Evolutionary conservation across 2,329 filamentous ascomycete genomes (phyloP).

Genomic region (Grosmannia huntii): DNA sequence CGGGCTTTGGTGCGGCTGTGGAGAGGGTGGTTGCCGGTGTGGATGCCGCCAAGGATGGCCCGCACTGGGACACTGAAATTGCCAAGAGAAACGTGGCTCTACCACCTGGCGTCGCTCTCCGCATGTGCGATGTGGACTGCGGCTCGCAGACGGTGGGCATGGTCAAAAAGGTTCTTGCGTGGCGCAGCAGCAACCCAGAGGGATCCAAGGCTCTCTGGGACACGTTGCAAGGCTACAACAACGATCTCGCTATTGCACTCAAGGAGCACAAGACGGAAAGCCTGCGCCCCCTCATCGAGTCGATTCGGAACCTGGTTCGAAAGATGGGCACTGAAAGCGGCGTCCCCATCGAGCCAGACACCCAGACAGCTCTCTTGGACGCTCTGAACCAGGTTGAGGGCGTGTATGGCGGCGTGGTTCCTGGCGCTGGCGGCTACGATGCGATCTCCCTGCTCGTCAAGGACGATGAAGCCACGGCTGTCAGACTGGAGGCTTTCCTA

Average conservation of each 20-base stretch:
- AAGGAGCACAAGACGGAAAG: constrained; percentile 31
- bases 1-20: constrained; percentile 55
- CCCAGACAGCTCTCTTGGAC: constrained; percentile 77
- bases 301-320: constrained; percentile 50
- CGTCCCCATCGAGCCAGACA: constrained; percentile 79
- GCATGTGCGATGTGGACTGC: constrained; percentile 95
- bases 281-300: constrained; percentile 33
- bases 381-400: constrained; percentile 62
- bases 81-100: constrained; percentile 56
- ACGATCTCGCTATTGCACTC: constrained; percentile 53
- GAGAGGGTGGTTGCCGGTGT: constrained; percentile 51
- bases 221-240: constrained; percentile 61
- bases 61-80: constrained; percentile 69
- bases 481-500: constrained; percentile 48
- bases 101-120: constrained; percentile 59
- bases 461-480: constrained; percentile 54
- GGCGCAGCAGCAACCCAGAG: constrained; percentile 53
- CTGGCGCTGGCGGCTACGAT: constrained; percentile 88
- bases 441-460: constrained; percentile 70
- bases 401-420: constrained; percentile 83
- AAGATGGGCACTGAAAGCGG: constrained; percentile 61
- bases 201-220: constrained; percentile 63
- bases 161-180: constrained; percentile 83
- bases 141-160: constrained; percentile 88
- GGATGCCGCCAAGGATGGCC: constrained; percentile 19